phyloP scores from a whole-genome alignment of 805 yeast species.

The Vanderwaltozyma tropicalis region DNA sequence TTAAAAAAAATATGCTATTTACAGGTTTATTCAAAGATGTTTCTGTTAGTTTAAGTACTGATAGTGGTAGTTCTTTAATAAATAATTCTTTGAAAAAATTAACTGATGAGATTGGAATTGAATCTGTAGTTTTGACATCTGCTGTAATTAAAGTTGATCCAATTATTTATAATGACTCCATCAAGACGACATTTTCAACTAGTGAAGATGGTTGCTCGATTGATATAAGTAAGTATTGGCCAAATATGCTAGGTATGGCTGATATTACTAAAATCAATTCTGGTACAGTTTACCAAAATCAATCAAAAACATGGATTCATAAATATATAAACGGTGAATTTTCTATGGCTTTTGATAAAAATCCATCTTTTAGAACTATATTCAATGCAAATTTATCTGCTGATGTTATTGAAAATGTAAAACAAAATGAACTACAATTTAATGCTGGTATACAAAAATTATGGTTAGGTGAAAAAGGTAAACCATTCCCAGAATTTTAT shows the following conservation, averaged over 20 bases:
- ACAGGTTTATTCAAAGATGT: slow-evolving; percentile 39
- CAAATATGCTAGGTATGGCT: slow-evolving; percentile 49
- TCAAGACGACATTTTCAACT: slow-evolving; percentile 28
- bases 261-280: slow-evolving; percentile 39
- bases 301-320: slow-evolving; percentile 34
- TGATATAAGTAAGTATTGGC: slow-evolving; percentile 29
- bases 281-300: slow-evolving; percentile 40
- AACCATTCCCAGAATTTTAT: slow-evolving; percentile 18
- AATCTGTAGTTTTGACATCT: slow-evolving; percentile 35
- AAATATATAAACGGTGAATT: slow-evolving; percentile 41
- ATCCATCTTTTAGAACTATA: slow-evolving; percentile 39
- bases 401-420: neutral
- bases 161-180: slow-evolving; percentile 20
- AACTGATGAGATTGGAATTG: slow-evolving; percentile 29
- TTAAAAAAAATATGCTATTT: slow-evolving; percentile 30
- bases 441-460: slow-evolving; percentile 45
- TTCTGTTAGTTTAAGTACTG: slow-evolving; percentile 34
- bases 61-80: slow-evolving; percentile 11
- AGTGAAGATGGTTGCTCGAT: slow-evolving; percentile 29
- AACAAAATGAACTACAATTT: slow-evolving; percentile 4
- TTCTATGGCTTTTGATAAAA: slow-evolving; percentile 36
- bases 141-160: slow-evolving; percentile 35
- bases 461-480: slow-evolving; percentile 14
- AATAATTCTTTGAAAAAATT: slow-evolving; percentile 4
- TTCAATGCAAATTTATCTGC: slow-evolving; percentile 8